These are phyloP conservation scores for Sutorius australiensis DNA, from an alignment of 768 basidiomycete species.

Conservation along the genomic window DNA sequence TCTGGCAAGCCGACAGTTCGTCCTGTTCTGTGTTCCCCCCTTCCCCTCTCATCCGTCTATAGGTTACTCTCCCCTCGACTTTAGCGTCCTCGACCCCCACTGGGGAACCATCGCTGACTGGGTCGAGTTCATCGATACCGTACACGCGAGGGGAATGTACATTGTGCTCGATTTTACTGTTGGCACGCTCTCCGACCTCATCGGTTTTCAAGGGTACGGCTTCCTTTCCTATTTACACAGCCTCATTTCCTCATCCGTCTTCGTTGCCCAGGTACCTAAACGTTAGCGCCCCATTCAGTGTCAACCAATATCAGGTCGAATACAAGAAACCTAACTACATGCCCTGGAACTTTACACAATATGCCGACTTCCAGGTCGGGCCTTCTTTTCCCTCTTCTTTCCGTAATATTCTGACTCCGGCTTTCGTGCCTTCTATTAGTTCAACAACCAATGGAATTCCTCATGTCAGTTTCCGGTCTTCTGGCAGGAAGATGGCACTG, in stretches of 20 bases:
- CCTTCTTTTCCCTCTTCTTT: not conserved
- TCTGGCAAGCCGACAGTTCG: conserved; percentile 96
- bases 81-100: conserved; percentile 87
- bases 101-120: conserved; percentile 86
- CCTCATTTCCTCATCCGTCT: conserved; percentile 11
- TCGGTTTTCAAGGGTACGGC: conserved; percentile 78
- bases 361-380: conserved; percentile 74
- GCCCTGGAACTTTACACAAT: conserved; percentile 85
- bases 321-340: conserved; percentile 75
- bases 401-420: not conserved
- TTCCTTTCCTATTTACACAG: conserved; percentile 1
- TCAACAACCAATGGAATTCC: conserved; percentile 64
- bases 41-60: not conserved
- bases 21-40: conserved; percentile 11
- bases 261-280: conserved; percentile 56
- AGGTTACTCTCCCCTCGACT: conserved; percentile 92
- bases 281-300: conserved; percentile 70
- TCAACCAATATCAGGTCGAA: conserved; percentile 66
- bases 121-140: conserved; percentile 65
- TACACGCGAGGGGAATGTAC: conserved; percentile 85
- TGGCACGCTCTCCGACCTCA: conserved; percentile 84
- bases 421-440: conserved; percentile 33
- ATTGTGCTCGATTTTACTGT: conserved; percentile 93
- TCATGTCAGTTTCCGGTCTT: conserved; percentile 76
- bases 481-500: conserved; percentile 73